Evolutionary conservation across 306 rosid genomes (phyloP).

Genomic region (Alnus rubra): DNA sequence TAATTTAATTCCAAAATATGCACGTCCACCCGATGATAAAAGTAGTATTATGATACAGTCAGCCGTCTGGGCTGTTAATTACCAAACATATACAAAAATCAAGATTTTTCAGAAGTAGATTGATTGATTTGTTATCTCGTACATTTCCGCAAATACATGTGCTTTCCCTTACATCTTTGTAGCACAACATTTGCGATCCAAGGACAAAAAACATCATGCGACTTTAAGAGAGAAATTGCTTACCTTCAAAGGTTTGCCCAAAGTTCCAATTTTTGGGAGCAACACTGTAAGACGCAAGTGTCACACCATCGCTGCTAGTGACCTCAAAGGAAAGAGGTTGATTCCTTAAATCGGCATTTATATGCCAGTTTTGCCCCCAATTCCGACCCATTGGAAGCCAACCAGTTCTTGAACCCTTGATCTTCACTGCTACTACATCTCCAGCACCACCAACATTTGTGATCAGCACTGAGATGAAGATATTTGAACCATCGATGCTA

Average conservation of each 20-base stretch:
- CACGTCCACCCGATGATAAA: too few relatives aligned
- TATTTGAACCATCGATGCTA: conserved; percentile 64
- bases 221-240: conserved; percentile 70
- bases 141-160: not conserved
- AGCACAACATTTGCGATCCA: not conserved
- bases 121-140: not conserved
- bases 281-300: conserved; percentile 72
- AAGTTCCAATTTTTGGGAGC: conserved; percentile 86
- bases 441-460: conserved; percentile 89
- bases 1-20: too few relatives aligned
- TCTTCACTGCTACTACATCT: conserved; percentile 67
- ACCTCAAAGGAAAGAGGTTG: conserved; percentile 94
- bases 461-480: conserved; percentile 80
- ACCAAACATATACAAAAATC: not conserved
- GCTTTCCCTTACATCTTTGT: not conserved
- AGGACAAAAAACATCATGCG: not conserved
- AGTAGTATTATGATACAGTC: too few relatives aligned
- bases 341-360: conserved; percentile 68
- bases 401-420: conserved; percentile 91
- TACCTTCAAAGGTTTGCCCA: conserved; percentile 94
- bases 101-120: not conserved
- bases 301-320: conserved; percentile 61
- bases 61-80: not conserved
- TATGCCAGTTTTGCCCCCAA: conserved; percentile 99
- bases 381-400: conserved; percentile 98